Percentiles rank a stretch among this genome's conserved stretches.
Conservation (phyloP, 2,329 filamentous ascomycete genomes). For the Lecanicillium sp. region DNA sequence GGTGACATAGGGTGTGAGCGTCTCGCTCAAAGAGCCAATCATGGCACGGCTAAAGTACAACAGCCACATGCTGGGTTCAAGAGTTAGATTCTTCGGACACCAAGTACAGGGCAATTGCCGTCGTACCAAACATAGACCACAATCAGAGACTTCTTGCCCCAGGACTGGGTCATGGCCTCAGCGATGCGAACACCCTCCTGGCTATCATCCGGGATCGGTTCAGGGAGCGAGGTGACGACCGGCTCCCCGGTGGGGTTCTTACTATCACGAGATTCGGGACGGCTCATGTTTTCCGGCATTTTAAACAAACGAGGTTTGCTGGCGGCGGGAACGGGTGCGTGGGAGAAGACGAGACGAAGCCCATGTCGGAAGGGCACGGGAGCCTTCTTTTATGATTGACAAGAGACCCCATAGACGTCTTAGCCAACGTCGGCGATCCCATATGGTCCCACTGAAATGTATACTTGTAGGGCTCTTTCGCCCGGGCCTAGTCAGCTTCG, state of each 20-base stretch:
- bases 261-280: not conserved
- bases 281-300: not conserved
- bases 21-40: conserved; percentile 3
- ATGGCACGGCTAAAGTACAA: conserved; percentile 11
- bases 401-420: too few species aligned
- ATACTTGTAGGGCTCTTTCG: too few species aligned
- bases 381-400: too few species aligned
- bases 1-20: conserved; percentile 5
- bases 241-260: conserved; percentile 8
- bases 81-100: not conserved
- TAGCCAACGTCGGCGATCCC: too few species aligned
- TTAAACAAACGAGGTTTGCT: too few species aligned
- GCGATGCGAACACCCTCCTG: conserved; percentile 21
- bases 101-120: not conserved
- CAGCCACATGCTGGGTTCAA: conserved; percentile 14
- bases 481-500: too few species aligned
- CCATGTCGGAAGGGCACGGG: too few species aligned
- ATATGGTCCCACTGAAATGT: too few species aligned
- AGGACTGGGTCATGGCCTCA: conserved; percentile 20
- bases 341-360: too few species aligned
- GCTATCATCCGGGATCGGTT: conserved; percentile 9
- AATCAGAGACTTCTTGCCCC: conserved; percentile 17
- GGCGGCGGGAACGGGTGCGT: too few species aligned
- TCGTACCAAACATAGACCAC: conserved; percentile 18
- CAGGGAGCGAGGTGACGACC: not conserved